Conservation (phyloP, 2,329 filamentous ascomycete species). For the Rhinocladiella mackenziei region DNA sequence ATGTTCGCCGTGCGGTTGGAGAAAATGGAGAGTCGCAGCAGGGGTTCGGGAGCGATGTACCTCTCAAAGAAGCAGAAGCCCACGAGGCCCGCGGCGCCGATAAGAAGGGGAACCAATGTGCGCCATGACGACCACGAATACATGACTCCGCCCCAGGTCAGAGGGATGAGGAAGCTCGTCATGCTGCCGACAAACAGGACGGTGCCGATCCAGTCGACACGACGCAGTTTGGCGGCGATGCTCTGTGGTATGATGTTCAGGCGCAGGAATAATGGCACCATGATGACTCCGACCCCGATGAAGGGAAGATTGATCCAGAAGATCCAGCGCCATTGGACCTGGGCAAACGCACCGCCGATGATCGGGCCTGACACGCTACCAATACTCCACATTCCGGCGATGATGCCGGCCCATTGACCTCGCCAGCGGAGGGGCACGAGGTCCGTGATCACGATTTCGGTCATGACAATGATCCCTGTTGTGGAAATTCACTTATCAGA, state of each 20-base stretch:
- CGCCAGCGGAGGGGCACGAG: conserved; percentile 39
- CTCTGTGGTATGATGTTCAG: conserved; percentile 47
- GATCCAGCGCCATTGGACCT: conserved; percentile 52
- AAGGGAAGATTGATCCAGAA: conserved; percentile 64
- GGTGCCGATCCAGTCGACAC: conserved; percentile 62
- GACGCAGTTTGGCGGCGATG: conserved; percentile 48
- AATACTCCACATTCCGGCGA: conserved; percentile 27
- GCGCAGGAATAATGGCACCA: conserved; percentile 53
- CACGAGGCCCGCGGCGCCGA: conserved; percentile 52
- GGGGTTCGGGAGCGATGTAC: conserved; percentile 48
- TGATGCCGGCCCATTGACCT: conserved; percentile 27
- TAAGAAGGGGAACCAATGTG: conserved; percentile 58
- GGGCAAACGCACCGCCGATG: conserved; percentile 32
- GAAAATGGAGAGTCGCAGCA: conserved; percentile 46
- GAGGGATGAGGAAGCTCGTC: conserved; percentile 57
- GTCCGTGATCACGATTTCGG: conserved; percentile 44
- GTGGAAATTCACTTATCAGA: too few species aligned
- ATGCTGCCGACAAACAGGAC: conserved; percentile 57
- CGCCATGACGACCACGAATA: conserved; percentile 62
- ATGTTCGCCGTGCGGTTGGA: conserved; percentile 46
- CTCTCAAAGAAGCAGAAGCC: conserved; percentile 55
- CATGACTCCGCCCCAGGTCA: conserved; percentile 64
- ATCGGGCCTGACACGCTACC: conserved; percentile 28
- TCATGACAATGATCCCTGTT: conserved; percentile 31
- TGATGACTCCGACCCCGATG: conserved; percentile 46